These are phyloP conservation scores for Rosa multiflora DNA, from an alignment of 306 rosid genomes.

Conservation along the genomic window DNA sequence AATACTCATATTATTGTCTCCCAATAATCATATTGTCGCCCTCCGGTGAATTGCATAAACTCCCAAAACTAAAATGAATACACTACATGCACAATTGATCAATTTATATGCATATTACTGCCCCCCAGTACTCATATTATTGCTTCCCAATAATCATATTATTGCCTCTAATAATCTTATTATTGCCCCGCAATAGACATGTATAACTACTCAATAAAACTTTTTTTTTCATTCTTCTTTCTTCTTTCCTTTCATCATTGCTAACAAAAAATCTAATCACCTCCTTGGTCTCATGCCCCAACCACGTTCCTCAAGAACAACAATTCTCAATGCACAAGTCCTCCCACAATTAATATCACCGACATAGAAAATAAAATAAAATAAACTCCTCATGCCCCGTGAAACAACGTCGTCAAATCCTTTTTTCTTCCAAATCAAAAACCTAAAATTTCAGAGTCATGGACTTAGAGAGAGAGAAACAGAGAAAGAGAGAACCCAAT, in stretches of 20 bases:
- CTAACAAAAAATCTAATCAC: not conserved
- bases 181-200: too few relatives aligned
- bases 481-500: not conserved
- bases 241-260: not conserved
- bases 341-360: not conserved
- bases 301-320: not conserved
- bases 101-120: too few relatives aligned
- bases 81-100: too few relatives aligned
- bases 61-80: too few relatives aligned
- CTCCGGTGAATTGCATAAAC: too few relatives aligned
- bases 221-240: too few relatives aligned
- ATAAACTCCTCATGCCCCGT: not conserved
- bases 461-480: not conserved
- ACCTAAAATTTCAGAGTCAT: not conserved
- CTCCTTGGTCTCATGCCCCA: not conserved
- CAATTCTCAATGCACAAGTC: not conserved
- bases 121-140: too few relatives aligned
- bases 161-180: too few relatives aligned
- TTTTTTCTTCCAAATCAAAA: not conserved
- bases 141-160: too few relatives aligned
- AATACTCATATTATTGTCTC: too few relatives aligned
- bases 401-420: not conserved
- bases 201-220: too few relatives aligned
- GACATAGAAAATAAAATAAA: not conserved
- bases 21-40: too few relatives aligned